These are phyloP conservation scores for Trichophyton verrucosum DNA, from an alignment of 2,329 filamentous ascomycete species.

Conservation along the genomic window DNA sequence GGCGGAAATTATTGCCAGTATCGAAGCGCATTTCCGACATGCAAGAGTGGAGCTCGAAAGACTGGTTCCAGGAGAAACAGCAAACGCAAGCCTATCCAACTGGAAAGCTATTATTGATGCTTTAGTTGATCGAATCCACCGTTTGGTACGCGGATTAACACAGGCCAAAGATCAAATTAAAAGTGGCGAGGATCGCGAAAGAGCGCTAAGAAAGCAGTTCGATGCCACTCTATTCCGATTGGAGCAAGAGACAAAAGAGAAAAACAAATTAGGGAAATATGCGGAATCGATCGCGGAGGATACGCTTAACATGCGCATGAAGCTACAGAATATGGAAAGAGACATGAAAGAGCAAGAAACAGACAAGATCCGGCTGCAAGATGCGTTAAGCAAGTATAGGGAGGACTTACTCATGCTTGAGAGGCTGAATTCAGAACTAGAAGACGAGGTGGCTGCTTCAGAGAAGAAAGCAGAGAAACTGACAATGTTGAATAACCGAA, in stretches of 20 bases:
- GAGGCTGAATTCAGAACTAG: slow-evolving; percentile 29
- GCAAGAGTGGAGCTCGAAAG: slow-evolving; percentile 35
- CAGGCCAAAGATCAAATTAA: slow-evolving; percentile 23
- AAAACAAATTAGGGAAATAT: slow-evolving; percentile 27
- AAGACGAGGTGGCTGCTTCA: slow-evolving; percentile 26
- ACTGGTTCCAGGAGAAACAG: slow-evolving; percentile 33
- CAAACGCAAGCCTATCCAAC: slow-evolving; percentile 26
- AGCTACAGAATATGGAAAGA: slow-evolving; percentile 31
- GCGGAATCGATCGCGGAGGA: slow-evolving; percentile 34
- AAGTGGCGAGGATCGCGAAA: slow-evolving; percentile 28
- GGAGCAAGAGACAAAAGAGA: slow-evolving; percentile 27
- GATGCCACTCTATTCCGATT: slow-evolving; percentile 29
- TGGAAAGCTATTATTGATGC: slow-evolving; percentile 30
- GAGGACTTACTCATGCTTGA: slow-evolving; percentile 34
- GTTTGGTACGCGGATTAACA: slow-evolving; percentile 24
- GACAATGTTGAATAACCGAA: slow-evolving; percentile 22
- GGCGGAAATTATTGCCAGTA: slow-evolving; percentile 24
- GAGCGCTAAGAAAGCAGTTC: slow-evolving; percentile 33
- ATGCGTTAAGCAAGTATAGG: slow-evolving; percentile 33
- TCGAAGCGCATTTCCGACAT: slow-evolving; percentile 29
- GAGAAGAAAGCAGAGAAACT: slow-evolving; percentile 23
- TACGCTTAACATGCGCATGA: slow-evolving; percentile 34
- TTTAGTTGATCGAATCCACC: slow-evolving; percentile 28
- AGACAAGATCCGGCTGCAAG: slow-evolving; percentile 31
- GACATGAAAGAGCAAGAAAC: slow-evolving; percentile 30